These are phyloP conservation scores for Pestalotiopsis fici DNA, from an alignment of 2,329 filamentous ascomycete genomes.

Conservation along the genomic window DNA sequence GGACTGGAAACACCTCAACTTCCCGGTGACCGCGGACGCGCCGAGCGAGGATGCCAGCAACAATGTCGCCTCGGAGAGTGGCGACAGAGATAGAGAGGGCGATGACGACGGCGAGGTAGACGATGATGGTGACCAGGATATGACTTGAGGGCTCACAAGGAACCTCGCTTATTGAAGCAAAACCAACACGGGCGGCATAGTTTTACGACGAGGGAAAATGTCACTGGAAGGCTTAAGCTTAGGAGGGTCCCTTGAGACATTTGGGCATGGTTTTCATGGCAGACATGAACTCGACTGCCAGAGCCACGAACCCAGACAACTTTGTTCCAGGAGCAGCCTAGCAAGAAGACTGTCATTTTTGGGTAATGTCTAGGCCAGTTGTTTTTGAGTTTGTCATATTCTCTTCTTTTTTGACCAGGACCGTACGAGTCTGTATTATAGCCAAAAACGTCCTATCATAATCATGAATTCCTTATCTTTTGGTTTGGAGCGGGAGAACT, in stretches of 20 bases:
- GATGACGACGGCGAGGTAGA: slow-evolving; percentile 26
- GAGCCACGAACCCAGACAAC: not conserved
- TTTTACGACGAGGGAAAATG: not conserved
- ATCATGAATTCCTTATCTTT: not conserved
- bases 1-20: slow-evolving; percentile 88
- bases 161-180: slow-evolving; percentile 1
- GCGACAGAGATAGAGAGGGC: slow-evolving; percentile 31
- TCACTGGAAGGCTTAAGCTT: not conserved
- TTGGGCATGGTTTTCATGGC: not conserved
- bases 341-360: not conserved
- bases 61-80: slow-evolving; percentile 23
- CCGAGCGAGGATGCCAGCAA: slow-evolving; percentile 7
- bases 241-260: not conserved
- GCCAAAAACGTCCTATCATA: not conserved
- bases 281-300: not conserved
- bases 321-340: not conserved
- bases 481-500: not conserved
- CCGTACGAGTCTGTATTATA: not conserved
- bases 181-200: not conserved
- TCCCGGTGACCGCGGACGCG: slow-evolving; percentile 48
- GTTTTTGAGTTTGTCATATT: not conserved
- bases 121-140: slow-evolving; percentile 18
- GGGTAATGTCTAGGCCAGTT: not conserved
- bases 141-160: slow-evolving; percentile 5
- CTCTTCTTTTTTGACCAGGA: not conserved